These are phyloP conservation scores for Lachnellula subtilissima DNA, from an alignment of 2,329 filamentous ascomycete genomes.

Conservation along the genomic window DNA sequence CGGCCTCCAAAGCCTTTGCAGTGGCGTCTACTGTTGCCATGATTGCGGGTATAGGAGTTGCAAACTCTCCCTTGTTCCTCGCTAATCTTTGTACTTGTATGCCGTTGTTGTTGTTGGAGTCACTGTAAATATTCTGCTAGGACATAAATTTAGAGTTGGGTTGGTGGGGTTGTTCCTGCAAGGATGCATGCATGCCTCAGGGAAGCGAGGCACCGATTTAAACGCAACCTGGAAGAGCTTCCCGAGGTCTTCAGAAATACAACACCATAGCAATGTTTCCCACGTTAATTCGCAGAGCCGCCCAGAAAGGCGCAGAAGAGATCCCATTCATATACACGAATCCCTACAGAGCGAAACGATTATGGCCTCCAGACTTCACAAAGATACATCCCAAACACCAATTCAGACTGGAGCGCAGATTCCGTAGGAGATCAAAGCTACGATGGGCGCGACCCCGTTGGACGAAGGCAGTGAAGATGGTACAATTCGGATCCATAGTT, in stretches of 20 bases:
- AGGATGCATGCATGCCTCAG: background rate
- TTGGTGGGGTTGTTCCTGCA: conserved; percentile 23
- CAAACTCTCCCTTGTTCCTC: background rate
- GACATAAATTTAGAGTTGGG: conserved; percentile 14
- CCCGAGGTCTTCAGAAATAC: background rate
- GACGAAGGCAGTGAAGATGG: conserved; percentile 60
- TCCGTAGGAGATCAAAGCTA: conserved; percentile 63
- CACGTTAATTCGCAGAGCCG: conserved; percentile 41
- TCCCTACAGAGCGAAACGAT: conserved; percentile 61
- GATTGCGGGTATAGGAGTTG: conserved; percentile 23
- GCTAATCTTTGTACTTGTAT: conserved; percentile 5
- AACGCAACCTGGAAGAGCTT: background rate
- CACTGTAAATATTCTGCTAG: background rate
- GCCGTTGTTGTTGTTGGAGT: conserved; percentile 1
- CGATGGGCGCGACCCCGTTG: conserved; percentile 58
- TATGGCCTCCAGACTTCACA: conserved; percentile 74
- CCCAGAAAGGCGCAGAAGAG: conserved; percentile 29
- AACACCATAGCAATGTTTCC: conserved; percentile 40
- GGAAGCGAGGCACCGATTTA: conserved; percentile 1
- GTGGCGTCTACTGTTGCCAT: conserved; percentile 40
- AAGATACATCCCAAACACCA: conserved; percentile 67
- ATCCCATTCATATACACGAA: conserved; percentile 41
- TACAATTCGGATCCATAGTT: conserved; percentile 42
- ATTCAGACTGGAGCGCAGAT: conserved; percentile 73
- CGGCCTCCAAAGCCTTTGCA: conserved; percentile 44